phyloP scores from a whole-genome alignment of 73 alveolate species.

The Paramecium tetraurelia region DNA sequence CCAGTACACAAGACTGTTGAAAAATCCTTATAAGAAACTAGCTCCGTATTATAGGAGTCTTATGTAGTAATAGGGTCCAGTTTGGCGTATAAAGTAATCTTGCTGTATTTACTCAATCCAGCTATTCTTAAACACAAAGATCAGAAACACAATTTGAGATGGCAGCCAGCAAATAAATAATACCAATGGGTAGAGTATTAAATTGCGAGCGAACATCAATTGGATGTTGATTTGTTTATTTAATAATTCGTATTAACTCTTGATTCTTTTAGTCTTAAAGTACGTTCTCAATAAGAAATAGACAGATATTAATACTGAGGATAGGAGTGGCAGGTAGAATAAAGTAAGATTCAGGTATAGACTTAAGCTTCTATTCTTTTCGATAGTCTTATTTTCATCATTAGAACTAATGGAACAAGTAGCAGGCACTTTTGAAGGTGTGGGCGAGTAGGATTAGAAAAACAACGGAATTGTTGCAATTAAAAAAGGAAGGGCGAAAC shows the following conservation, averaged over 20 bases:
- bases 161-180: conserved; percentile 26
- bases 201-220: background rate
- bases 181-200: background rate
- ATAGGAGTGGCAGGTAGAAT: conserved; percentile 9
- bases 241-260: background rate
- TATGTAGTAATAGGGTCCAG: background rate
- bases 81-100: no score
- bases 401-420: conserved; percentile 2
- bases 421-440: conserved; percentile 2
- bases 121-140: background rate
- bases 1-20: background rate
- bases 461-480: background rate
- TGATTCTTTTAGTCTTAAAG: background rate
- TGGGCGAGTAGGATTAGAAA: background rate
- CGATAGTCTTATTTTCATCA: background rate
- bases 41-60: background rate
- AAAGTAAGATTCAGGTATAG: background rate
- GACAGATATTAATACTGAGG: background rate
- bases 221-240: background rate
- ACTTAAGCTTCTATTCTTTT: background rate
- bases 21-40: conserved; percentile 31
- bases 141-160: background rate
- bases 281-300: background rate
- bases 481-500: background rate
- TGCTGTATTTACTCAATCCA: background rate